Conservation (phyloP, 2,329 filamentous ascomycete species). For the Xylaria multiplex region DNA sequence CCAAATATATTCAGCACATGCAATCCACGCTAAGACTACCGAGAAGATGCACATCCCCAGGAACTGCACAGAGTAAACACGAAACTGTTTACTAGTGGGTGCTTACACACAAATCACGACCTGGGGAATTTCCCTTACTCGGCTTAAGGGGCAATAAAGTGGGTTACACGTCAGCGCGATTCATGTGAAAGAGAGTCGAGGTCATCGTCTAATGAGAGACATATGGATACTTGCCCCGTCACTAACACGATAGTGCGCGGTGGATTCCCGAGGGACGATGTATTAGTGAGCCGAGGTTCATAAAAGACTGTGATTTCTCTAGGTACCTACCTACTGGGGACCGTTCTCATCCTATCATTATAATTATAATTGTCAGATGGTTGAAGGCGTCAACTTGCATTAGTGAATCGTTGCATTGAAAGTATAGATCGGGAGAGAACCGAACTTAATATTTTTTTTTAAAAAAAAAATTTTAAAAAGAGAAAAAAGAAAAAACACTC, state of each 20-base stretch:
- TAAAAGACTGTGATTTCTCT: constrained; percentile 7
- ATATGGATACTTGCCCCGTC: constrained; percentile 21
- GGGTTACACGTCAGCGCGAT: constrained; percentile 1
- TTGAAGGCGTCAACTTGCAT: not conserved
- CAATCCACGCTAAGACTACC: too few species aligned
- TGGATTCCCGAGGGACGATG: not conserved
- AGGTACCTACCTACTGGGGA: not conserved
- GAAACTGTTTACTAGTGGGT: not conserved
- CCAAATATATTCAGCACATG: too few species aligned
- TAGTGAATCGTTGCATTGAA: not conserved
- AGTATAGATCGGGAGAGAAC: too few species aligned
- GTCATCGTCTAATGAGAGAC: constrained; percentile 2
- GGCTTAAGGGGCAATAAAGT: not conserved
- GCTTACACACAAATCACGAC: not conserved
- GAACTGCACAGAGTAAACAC: not conserved
- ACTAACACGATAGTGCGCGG: constrained; percentile 7
- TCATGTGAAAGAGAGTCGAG: constrained; percentile 13
- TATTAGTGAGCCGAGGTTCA: constrained; percentile 15
- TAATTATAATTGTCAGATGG: too few species aligned
- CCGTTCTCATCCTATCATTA: not conserved
- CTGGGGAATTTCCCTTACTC: not conserved
- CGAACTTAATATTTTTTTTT: not conserved
- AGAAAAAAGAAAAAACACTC: not conserved
- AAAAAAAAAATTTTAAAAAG: too few species aligned
- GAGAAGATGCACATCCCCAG: not conserved